Base-by-base conservation (phyloP, 179 eudicot species). In the Camellia oleifera region DNA sequence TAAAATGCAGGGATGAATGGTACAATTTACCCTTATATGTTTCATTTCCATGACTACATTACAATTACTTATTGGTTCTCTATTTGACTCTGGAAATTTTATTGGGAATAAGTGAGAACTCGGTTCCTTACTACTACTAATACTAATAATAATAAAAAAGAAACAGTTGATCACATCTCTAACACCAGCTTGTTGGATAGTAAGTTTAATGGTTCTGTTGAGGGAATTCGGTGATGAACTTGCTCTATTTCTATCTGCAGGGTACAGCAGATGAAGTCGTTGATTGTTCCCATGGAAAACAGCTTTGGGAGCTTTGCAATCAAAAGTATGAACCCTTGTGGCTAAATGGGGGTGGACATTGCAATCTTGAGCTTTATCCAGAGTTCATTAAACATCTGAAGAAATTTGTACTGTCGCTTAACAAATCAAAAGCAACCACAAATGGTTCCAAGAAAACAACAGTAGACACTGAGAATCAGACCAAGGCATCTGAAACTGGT, bases 181-280 rank as follows among this genome's bases (percentile, higher is more conserved):
- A 50, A 7, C 12, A 46, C 14, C 62, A 6, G 14, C 18, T 65
- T 63, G 17, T 23, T 64, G 23, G 60, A 64, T 64, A 14, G 2
- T 70, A 12, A 9, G 52, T 17, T 14, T 72, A 11, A 3, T 44
- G 57, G 23, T 46, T 72, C 50, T 13, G 58, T 10, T 5, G 20
- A 48, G 15, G 63, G 62, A 23, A 68, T 8, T 67, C 40, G 4
- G 45, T 58, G 44, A 42, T 56, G 68, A 40, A 17, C 13, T 60
- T 42, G 12, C 23, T 17, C 40, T 32, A 14, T 13, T 32, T 75
- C 48, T 50, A 53, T 56, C 26, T 4, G 50, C 89, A 95, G 98
- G 99, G 99, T 18, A 94, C 99, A 79, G 91, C 99, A 53, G 99
- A 95, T 82, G 99, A 95, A 68, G 98, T 95, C 68, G 99, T 95